A percentile compares a stretch with the other conserved stretches of the same genome.
These are phyloP conservation scores for Neurospora sp. DNA, from an alignment of 495 filamentous ascomycete genomes.

Conservation along the genomic window DNA sequence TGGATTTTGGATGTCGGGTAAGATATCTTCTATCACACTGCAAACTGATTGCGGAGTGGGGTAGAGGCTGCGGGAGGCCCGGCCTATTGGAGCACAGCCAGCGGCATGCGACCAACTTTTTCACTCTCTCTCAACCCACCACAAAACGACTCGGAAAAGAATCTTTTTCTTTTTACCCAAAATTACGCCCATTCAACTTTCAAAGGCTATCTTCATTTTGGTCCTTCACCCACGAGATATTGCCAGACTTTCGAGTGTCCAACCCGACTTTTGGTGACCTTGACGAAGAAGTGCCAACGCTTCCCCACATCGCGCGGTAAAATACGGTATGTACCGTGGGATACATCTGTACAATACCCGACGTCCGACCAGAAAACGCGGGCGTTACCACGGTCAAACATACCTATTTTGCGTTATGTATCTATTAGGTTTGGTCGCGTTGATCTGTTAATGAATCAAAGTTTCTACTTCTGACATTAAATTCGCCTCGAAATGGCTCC, in stretches of 20 bases:
- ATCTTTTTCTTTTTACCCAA: not conserved
- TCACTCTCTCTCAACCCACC: not conserved
- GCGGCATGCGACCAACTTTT: not conserved
- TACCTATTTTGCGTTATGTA: not conserved
- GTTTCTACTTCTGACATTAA: not conserved
- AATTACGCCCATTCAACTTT: not conserved
- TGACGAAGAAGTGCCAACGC: not conserved
- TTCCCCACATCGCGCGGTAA: not conserved
- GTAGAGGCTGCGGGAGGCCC: not conserved
- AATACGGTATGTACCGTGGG: not conserved
- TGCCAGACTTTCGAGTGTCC: not conserved
- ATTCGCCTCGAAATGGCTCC: not conserved
- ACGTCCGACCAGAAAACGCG: not conserved
- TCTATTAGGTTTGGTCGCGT: not conserved
- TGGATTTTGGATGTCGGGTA: not conserved
- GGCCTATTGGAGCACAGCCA: not conserved
- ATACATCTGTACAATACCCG: not conserved
- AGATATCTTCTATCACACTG: too few relatives aligned
- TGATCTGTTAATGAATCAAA: not conserved
- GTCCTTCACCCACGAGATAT: not conserved
- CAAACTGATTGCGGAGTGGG: not conserved
- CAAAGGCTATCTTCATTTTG: not conserved
- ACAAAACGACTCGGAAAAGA: not conserved
- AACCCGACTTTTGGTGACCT: not conserved
- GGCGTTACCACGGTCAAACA: not conserved